Evolutionary conservation across 2,329 filamentous ascomycete genomes (phyloP).

Genomic region (Phyllosticta citribraziliensis): DNA sequence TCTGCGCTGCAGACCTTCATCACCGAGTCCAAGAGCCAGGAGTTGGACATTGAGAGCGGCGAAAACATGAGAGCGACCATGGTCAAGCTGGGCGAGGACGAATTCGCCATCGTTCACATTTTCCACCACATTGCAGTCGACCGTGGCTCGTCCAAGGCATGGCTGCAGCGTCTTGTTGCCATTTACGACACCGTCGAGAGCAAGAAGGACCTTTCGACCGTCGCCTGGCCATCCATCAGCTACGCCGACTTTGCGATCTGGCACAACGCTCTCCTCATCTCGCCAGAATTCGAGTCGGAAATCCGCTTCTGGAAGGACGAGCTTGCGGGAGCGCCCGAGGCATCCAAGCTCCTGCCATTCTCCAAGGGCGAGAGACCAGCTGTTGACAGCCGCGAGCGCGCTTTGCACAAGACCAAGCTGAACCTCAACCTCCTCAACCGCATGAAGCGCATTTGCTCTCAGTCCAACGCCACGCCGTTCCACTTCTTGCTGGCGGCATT

Average conservation of each 20-base stretch:
- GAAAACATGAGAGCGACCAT: slow-evolving; percentile 15
- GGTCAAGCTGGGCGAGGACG: slow-evolving; percentile 13
- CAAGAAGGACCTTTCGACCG: slow-evolving; percentile 14
- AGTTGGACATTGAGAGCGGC: slow-evolving; percentile 17
- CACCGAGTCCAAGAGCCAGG: background rate
- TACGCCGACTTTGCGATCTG: slow-evolving; percentile 19
- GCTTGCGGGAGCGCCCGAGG: slow-evolving; percentile 10
- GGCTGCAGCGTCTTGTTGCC: slow-evolving; percentile 16
- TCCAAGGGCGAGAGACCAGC: slow-evolving; percentile 11
- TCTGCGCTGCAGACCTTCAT: slow-evolving; percentile 11
- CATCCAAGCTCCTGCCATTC: slow-evolving; percentile 13
- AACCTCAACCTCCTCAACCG: slow-evolving; percentile 14
- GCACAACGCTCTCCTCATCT: slow-evolving; percentile 16
- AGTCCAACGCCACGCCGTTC: slow-evolving; percentile 27
- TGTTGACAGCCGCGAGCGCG: slow-evolving; percentile 11
- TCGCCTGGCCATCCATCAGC: slow-evolving; percentile 12
- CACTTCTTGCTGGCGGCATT: slow-evolving; percentile 39
- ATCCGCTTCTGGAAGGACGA: slow-evolving; percentile 14
- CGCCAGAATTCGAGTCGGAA: slow-evolving; percentile 11
- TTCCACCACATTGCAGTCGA: slow-evolving; percentile 29
- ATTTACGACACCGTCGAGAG: slow-evolving; percentile 16
- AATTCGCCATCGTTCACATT: slow-evolving; percentile 18
- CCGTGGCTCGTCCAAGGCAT: slow-evolving; percentile 17
- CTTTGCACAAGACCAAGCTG: slow-evolving; percentile 13
- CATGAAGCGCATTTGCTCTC: slow-evolving; percentile 20